These are phyloP conservation scores for Rhizopus microsporus DNA, from an alignment of 371 early-diverging fungal genomes.

Conservation along the genomic window DNA sequence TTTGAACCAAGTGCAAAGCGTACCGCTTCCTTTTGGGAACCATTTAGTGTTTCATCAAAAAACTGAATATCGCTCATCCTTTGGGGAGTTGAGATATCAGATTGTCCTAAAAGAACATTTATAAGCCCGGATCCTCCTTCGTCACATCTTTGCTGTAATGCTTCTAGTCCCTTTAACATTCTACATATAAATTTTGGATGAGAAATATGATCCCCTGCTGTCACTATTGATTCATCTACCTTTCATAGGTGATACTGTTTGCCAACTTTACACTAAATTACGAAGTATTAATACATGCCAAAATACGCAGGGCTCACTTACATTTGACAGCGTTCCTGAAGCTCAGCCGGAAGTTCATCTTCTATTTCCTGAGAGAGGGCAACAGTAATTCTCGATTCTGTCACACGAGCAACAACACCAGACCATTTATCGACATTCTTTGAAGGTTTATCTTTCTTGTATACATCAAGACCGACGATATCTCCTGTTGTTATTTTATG, in stretches of 20 bases:
- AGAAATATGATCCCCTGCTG: not conserved
- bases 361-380: constrained; percentile 57
- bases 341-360: constrained; percentile 65
- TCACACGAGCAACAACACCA: constrained; percentile 62
- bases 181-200: constrained; percentile 17
- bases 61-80: constrained; percentile 36
- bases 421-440: constrained; percentile 31
- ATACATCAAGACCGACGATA: constrained; percentile 72
- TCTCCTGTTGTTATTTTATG: constrained; percentile 75
- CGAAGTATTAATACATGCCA: not conserved
- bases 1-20: constrained; percentile 62
- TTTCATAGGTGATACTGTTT: constrained; percentile 77
- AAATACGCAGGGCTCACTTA: constrained; percentile 24
- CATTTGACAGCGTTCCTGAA: constrained; percentile 72
- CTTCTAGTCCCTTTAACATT: constrained; percentile 48
- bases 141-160: constrained; percentile 20
- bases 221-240: constrained; percentile 30
- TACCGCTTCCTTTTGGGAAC: constrained; percentile 78
- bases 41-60: constrained; percentile 72
- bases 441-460: constrained; percentile 51
- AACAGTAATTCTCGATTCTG: constrained; percentile 64
- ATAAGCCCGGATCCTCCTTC: constrained; percentile 19
- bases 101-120: constrained; percentile 34
- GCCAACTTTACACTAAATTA: constrained; percentile 60
- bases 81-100: constrained; percentile 20